A percentile compares a stretch with the other conserved stretches of the same genome.
phyloP scores from a whole-genome alignment of 2,329 filamentous ascomycete species.

The Arachnomyces sp. region DNA sequence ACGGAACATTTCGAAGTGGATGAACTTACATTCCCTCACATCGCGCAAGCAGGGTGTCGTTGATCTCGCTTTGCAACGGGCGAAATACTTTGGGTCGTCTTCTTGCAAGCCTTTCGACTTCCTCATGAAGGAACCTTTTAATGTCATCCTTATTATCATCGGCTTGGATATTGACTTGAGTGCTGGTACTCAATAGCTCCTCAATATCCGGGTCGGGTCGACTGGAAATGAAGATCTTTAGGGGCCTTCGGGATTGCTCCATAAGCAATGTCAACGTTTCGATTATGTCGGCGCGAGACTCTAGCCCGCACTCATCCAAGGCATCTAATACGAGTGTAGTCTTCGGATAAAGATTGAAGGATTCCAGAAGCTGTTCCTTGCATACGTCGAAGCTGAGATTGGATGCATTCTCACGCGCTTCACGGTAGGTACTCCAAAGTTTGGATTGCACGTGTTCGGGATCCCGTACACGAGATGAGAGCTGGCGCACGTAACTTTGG shows the following conservation, averaged over 20 bases:
- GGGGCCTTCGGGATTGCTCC: slow-evolving; percentile 13
- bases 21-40: slow-evolving; percentile 3
- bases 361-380: slow-evolving; percentile 15
- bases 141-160: slow-evolving; percentile 1
- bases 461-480: slow-evolving; percentile 17
- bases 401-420: too few species aligned
- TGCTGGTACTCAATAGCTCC: slow-evolving; percentile 18
- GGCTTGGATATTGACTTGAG: not conserved
- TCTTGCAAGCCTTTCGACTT: not conserved
- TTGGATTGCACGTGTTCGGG: slow-evolving; percentile 10
- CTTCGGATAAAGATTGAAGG: slow-evolving; percentile 20
- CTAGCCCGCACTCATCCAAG: slow-evolving; percentile 27
- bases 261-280: slow-evolving; percentile 19
- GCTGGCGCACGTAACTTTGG: slow-evolving; percentile 22
- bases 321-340: slow-evolving; percentile 30
- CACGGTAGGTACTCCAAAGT: not conserved
- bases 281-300: slow-evolving; percentile 19
- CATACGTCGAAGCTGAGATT: slow-evolving; percentile 9
- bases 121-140: not conserved
- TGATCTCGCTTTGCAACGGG: not conserved
- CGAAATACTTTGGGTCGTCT: not conserved
- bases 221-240: slow-evolving; percentile 30
- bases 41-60: not conserved
- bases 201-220: slow-evolving; percentile 23
- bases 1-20: too few species aligned